Conservation (phyloP, 305 asterid species). For the Euphrasia arctica region DNA sequence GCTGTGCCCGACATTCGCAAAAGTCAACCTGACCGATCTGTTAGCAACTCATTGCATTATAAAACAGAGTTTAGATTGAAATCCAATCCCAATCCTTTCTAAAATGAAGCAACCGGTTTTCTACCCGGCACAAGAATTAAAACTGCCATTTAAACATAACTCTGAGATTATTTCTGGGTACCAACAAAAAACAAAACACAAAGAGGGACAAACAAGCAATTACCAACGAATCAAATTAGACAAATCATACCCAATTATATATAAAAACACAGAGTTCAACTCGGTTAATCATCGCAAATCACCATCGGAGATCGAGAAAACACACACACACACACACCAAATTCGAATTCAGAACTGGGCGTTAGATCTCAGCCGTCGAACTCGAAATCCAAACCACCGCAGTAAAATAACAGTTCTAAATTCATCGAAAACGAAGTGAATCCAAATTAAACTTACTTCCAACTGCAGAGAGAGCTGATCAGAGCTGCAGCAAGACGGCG, state of each 20-base stretch:
- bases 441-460: conserved; percentile 26
- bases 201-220: not conserved
- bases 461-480: conserved; percentile 18
- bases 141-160: conserved; percentile 2
- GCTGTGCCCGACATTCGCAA: too few species aligned
- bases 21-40: not conserved
- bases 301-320: conserved; percentile 18
- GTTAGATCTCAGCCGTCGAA: conserved; percentile 34
- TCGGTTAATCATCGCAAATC: not conserved
- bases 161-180: not conserved
- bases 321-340: not conserved
- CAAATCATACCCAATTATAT: not conserved
- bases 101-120: conserved; percentile 1
- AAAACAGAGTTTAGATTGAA: conserved; percentile 11
- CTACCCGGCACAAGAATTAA: not conserved
- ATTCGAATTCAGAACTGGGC: conserved; percentile 22
- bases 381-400: conserved; percentile 17
- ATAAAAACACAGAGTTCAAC: conserved; percentile 3
- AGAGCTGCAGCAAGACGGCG: conserved; percentile 19
- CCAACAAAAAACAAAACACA: not conserved
- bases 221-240: too few species aligned
- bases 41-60: not conserved
- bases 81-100: not conserved
- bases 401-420: not conserved
- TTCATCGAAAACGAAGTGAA: too few species aligned